Base-by-base conservation (phyloP, 257 asterid species). In the Vinca minor region DNA sequence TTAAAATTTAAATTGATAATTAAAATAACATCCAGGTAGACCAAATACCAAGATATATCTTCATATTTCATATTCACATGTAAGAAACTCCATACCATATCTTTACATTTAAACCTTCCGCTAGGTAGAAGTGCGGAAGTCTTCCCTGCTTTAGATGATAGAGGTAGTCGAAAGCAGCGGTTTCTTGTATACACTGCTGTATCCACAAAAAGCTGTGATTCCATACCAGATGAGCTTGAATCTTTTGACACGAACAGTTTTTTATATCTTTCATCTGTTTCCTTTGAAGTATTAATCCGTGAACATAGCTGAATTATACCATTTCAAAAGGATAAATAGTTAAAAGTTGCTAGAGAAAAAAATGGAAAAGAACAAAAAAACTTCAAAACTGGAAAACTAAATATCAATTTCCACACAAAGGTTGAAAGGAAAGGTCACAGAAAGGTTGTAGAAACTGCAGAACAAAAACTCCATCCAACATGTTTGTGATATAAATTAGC, bases 91-190 rank as follows among this genome's bases (percentile, higher is more conserved):
- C 91, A 67, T 79, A 92, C 98, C 96, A 87, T 82, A 74, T 73
- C 85, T 83, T 81, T 84, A 68, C 96, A 83, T 79, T 75, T 88
- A 73, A 89, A 92, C 65, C 98, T 96, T 48, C 96, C 91, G 82
- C 84, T 92, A 25, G 98, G 96, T 45, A 82, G 58, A 74, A 92
- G 98, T 74, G 85, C 60, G 28, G 93, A 87, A 55, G 55, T 81
- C 77, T 89, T 92, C 79, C 96, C 91, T 32, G 98, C 96, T 84
- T 92, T 92, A 39, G 98, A 92, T 56, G 98, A 92, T 59, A 92
- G 79, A 61, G 83, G 86, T 63, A 92, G 80, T 73, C 98, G 94
- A 77, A 92, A 92, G 79, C 96, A 89, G 62, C 98, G 96, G 66
- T 92, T 92, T 81, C 98, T 83, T 59, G 96, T 41, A 78, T 92